Conservation (phyloP, 805 yeast genomes). For the Cyberlindnera mississippiensis region DNA sequence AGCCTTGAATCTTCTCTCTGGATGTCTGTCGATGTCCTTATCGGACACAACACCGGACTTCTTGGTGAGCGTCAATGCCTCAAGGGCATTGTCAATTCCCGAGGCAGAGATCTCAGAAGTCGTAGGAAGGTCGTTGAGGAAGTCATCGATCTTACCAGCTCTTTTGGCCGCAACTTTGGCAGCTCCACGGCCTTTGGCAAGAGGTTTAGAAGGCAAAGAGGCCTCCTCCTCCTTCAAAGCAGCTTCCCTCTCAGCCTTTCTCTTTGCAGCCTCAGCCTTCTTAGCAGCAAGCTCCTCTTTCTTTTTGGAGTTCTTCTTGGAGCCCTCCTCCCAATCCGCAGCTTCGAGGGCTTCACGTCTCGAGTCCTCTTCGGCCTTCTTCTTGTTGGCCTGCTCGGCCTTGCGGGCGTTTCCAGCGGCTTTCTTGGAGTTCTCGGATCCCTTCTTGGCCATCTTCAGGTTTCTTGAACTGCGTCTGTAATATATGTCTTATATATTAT, state of each 20-base stretch:
- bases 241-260: slow-evolving; percentile 80
- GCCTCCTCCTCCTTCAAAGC: slow-evolving; percentile 61
- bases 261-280: slow-evolving; percentile 70
- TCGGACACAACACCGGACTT: slow-evolving; percentile 51
- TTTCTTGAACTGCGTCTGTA: no score
- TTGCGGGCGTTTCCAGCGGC: slow-evolving; percentile 64
- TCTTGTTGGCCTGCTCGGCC: slow-evolving; percentile 59
- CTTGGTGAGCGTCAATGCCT: slow-evolving; percentile 66
- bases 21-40: slow-evolving; percentile 77
- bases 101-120: slow-evolving; percentile 59
- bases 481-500: no score
- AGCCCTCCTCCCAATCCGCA: slow-evolving; percentile 65
- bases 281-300: slow-evolving; percentile 65
- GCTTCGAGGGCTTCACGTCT: slow-evolving; percentile 51
- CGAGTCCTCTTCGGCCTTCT: slow-evolving; percentile 47
- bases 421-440: slow-evolving; percentile 50
- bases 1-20: slow-evolving; percentile 84
- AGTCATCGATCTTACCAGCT: slow-evolving; percentile 64
- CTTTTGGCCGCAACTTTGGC: slow-evolving; percentile 60
- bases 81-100: slow-evolving; percentile 75
- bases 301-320: slow-evolving; percentile 67
- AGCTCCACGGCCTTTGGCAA: slow-evolving; percentile 59
- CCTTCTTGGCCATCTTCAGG: slow-evolving; percentile 53
- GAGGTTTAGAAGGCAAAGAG: slow-evolving; percentile 55
- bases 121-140: slow-evolving; percentile 48